Evolutionary conservation across 2,329 filamentous ascomycete genomes (phyloP).

Genomic region (Aspergillus ustus): DNA sequence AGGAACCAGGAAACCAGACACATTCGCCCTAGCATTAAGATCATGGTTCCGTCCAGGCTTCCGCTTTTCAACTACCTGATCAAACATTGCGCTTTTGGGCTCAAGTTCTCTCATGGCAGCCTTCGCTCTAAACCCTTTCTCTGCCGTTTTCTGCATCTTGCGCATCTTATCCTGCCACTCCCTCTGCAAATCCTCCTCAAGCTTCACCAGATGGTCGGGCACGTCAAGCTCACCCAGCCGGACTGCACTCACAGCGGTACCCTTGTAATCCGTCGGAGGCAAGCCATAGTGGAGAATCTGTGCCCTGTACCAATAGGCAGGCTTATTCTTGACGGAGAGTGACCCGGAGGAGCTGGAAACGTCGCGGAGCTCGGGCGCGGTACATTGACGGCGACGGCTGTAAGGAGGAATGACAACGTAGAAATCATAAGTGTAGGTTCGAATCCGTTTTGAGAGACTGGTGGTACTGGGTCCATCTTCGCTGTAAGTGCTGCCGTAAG

Average conservation of each 20-base stretch:
- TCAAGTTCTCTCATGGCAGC: not conserved
- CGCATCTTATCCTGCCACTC: constrained; percentile 49
- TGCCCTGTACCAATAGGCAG: constrained; percentile 66
- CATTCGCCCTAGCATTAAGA: not conserved
- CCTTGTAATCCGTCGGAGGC: constrained; percentile 60
- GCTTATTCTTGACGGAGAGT: constrained; percentile 50
- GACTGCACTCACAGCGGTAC: constrained; percentile 62
- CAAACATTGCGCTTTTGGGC: not conserved
- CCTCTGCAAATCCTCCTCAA: constrained; percentile 62
- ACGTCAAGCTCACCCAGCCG: constrained; percentile 55
- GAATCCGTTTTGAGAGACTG: constrained; percentile 46
- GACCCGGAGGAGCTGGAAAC: constrained; percentile 40
- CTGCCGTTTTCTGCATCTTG: not conserved
- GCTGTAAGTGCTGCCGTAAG: not conserved
- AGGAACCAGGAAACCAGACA: not conserved
- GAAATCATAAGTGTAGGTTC: constrained; percentile 49
- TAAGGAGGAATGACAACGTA: constrained; percentile 51
- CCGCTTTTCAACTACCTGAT: not conserved
- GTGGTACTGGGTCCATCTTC: constrained; percentile 16
- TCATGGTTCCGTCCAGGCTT: not conserved
- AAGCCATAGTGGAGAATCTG: constrained; percentile 68
- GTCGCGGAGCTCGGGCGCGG: constrained; percentile 49
- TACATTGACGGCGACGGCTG: constrained; percentile 54
- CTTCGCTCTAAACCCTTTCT: not conserved
- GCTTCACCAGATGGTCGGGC: constrained; percentile 52